Evolutionary conservation across 371 early-diverging fungal genomes (phyloP), one percentile per base, ranked within the genome.

Genomic region (Circinella minor): DNA sequence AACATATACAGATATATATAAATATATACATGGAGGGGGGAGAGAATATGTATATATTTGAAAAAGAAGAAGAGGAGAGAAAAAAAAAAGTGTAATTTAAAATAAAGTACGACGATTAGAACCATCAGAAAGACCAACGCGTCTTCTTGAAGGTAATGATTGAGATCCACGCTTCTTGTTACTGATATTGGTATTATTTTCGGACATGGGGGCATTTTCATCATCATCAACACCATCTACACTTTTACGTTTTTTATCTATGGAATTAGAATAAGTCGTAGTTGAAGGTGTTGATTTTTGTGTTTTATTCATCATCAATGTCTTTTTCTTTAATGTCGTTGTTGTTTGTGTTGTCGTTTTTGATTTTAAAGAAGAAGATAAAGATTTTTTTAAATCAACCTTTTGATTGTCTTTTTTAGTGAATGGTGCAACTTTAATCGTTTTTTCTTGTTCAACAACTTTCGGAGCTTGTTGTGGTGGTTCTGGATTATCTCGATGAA

Each of bases 401-500:
- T 15, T 57, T 34, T 34, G 57, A n/a, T 34, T 57, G 27, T 57
- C 57, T 57, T 57, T 57, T 57, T 57, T 57, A 57, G 27, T 27
- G 27, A 57, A 14, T 1, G 57, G 57, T 7, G 14, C 57, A 57
- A 34, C 14, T 13, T 18, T n/a, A 27, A 15, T 47, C 3, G 9
- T 47, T 9, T 11, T 51, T 14, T 17, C 5, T 51, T 51, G 51
- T n/a, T 57, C 57, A 27, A n/a, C 57, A 57, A 57, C 57, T 57
- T 34, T 57, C 4, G 57, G 57, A 6, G 57, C 57, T 34, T 57
- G 57, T 34, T 57, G 57, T 0, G 57, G 57, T 34, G 57, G 57
- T 34, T 57, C 57, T 34, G 57, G 57, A 57, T 57, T 57, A 34
- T 57, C 57, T 57, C 57, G 57, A 57, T 57, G 57, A 7, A 57